Conservation (phyloP, 2,329 filamentous ascomycete genomes). For the Talaromyces piceae region DNA sequence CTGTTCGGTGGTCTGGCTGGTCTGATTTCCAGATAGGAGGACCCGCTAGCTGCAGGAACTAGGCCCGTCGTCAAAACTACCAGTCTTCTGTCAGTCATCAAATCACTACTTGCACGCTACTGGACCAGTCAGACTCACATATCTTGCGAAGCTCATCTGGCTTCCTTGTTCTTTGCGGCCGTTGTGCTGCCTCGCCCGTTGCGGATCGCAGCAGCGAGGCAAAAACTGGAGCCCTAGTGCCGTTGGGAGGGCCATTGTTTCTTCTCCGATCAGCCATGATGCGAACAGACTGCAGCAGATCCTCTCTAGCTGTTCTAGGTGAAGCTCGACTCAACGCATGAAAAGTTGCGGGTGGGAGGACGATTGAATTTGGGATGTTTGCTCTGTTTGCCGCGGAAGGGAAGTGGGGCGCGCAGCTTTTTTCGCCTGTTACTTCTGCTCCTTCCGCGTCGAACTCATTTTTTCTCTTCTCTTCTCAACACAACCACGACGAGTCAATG, state of each 20-base stretch:
- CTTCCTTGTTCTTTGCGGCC: conserved; percentile 52
- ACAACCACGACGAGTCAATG: background rate
- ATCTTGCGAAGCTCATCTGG: conserved; percentile 73
- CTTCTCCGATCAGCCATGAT: conserved; percentile 76
- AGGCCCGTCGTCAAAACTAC: conserved; percentile 83
- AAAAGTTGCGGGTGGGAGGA: background rate
- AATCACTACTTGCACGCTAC: background rate
- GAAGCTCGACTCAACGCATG: background rate
- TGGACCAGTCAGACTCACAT: conserved; percentile 52
- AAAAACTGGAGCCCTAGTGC: conserved; percentile 68
- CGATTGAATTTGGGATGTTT: conserved; percentile 22
- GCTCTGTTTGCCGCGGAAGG: conserved; percentile 28
- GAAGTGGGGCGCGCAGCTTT: conserved; percentile 13
- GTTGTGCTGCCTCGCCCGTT: conserved; percentile 40
- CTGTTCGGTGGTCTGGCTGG: conserved; percentile 39
- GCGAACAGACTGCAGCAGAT: background rate
- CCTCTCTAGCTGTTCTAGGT: background rate
- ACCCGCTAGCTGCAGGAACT: conserved; percentile 87
- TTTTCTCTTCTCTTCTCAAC: background rate
- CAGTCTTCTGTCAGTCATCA: conserved; percentile 1
- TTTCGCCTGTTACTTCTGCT: conserved; percentile 13
- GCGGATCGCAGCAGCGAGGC: conserved; percentile 38
- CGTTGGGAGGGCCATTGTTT: conserved; percentile 77
- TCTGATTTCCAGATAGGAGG: conserved; percentile 58
- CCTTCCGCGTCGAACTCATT: conserved; percentile 5